A percentile compares a stretch with the other conserved stretches of the same genome.
phyloP scores from a whole-genome alignment of 495 filamentous ascomycete genomes.

The Trichoderma erinaceum region DNA sequence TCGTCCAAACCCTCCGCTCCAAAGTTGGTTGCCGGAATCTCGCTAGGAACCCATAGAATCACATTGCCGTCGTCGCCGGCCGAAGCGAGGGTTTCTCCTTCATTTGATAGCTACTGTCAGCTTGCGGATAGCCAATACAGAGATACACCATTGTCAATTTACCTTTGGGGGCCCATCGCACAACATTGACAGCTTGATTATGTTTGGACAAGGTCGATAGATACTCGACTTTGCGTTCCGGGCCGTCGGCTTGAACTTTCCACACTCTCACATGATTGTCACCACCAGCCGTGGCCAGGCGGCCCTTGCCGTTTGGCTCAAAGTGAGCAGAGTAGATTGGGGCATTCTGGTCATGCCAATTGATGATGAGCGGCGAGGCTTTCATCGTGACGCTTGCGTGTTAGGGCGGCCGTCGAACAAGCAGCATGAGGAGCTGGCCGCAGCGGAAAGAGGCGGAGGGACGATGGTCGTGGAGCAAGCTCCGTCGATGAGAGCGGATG shows the following conservation, averaged over 20 bases:
- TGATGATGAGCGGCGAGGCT: conserved; percentile 81
- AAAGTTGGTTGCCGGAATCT: conserved; percentile 54
- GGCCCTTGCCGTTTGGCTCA: conserved; percentile 86
- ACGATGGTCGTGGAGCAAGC: conserved; percentile 6
- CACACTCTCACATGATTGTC: conserved; percentile 98
- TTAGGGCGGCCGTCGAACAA: conserved; percentile 7
- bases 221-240: conserved; percentile 82
- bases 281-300: conserved; percentile 88
- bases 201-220: conserved; percentile 87
- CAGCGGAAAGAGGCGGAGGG: neutral
- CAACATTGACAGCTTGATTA: conserved; percentile 96
- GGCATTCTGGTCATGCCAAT: conserved; percentile 92
- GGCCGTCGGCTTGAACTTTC: conserved; percentile 81
- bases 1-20: conserved; percentile 84
- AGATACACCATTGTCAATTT: conserved; percentile 14
- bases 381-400: conserved; percentile 53
- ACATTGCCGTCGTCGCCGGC: conserved; percentile 97
- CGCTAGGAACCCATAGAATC: conserved; percentile 87
- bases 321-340: conserved; percentile 96
- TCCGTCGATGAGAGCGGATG: neutral
- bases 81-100: conserved; percentile 88
- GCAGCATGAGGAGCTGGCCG: conserved; percentile 3
- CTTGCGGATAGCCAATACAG: conserved; percentile 7
- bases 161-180: conserved; percentile 92
- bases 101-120: conserved; percentile 25